Evolutionary conservation across 768 basidiomycete species (phyloP), one percentile per base, ranked within the genome.

Genomic region (Daedaleopsis nitida): DNA sequence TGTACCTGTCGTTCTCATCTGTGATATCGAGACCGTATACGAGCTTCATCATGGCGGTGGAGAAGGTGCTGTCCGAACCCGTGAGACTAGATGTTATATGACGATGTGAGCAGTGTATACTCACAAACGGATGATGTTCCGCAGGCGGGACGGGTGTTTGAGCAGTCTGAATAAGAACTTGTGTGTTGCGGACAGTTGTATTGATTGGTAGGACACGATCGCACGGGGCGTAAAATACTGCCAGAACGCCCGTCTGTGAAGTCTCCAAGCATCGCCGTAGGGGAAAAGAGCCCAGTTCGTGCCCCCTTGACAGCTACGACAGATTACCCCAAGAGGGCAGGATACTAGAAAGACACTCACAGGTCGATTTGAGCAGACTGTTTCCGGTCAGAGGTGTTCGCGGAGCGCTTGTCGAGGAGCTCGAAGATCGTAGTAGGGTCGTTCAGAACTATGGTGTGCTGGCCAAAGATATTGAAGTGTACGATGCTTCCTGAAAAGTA

Each of bases 11-110:
- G 12, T 66, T n/a, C 8, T 67, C 57, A 10, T 58, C 61, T 8
- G 57, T 64, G 11, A 60, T 68, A 11, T 66, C 64, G 50, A 71
- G 71, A 13, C 69, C 75, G 52, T 75, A 74, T 7, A 62, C 58
- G 11, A 75, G 57, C 19, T 63, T 55, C 19, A 76, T 60, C 39
- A 70, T 66, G 9, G 35, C 38, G 5, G 43, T 50, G 4, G 42
- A 16, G 24, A 53, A 56, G 1, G 19, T 17, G 23, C 27, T 24
- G 13, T 24, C 39, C 14, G 8, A n/a, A n/a, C n/a, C n/a, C n/a
- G n/a, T n/a, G n/a, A n/a, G n/a, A n/a, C n/a, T n/a, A n/a, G n/a
- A n/a, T n/a, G 12, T 19, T n/a, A 7, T 21, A 19, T 44, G 9
- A 13, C 16, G 37, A 9, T 1, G 2, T 6, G 11, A 0, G 8